Percentiles rank a stretch among this genome's conserved stretches.
phyloP scores from a whole-genome alignment of 129 eudicot genomes.

The Apium graveolens region DNA sequence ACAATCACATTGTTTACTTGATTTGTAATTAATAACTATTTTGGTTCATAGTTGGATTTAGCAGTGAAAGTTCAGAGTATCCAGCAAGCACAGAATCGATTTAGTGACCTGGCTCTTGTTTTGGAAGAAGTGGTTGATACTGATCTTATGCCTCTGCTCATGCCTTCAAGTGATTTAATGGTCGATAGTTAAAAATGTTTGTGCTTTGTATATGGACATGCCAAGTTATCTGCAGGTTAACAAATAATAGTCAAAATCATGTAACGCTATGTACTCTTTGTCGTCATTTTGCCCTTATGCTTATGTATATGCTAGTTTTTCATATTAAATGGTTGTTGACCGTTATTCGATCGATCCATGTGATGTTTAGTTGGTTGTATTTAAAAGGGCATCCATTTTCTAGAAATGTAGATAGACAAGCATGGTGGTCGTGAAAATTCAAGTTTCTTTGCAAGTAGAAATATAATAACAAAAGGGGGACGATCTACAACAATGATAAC shows the following conservation, averaged over 20 bases:
- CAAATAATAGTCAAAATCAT: not conserved
- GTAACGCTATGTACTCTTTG: not conserved
- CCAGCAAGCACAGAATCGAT: not conserved
- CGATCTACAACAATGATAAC: no score
- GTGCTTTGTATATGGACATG: not conserved
- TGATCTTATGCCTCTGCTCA: not conserved
- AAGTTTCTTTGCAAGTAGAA: no score
- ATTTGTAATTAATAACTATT: not conserved
- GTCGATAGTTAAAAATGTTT: not conserved
- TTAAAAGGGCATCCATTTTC: no score
- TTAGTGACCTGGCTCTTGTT: not conserved
- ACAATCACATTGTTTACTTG: not conserved
- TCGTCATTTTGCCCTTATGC: no score
- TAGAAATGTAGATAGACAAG: no score
- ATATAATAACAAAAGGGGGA: no score
- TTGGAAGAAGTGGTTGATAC: not conserved
- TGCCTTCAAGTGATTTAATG: not conserved
- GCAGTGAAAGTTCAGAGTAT: conserved; percentile 6
- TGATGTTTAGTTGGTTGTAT: not conserved
- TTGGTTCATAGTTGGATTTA: not conserved
- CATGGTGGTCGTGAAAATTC: no score
- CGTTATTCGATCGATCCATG: no score
- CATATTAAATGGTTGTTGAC: no score
- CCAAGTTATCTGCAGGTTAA: not conserved
- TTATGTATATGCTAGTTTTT: no score